Conservation (phyloP, 2,329 filamentous ascomycete species). For the Colletotrichum navitas region DNA sequence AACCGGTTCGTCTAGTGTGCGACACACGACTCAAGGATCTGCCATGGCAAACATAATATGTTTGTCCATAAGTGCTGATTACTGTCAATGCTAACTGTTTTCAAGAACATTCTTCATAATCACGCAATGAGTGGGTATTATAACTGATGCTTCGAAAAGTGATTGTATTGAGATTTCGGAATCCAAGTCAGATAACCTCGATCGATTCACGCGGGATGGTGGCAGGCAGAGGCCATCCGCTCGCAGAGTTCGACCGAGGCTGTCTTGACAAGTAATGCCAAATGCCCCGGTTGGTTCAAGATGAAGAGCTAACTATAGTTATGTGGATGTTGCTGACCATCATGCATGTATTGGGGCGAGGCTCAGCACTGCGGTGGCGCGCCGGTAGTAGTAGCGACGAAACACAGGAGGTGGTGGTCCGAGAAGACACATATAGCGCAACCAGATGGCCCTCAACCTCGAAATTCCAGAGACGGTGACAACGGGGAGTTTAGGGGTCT, state of each 20-base stretch:
- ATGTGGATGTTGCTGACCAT: constrained; percentile 19
- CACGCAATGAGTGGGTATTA: background rate
- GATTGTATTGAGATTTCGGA: background rate
- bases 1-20: background rate
- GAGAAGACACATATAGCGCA: constrained; percentile 26
- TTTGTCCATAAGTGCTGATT: background rate
- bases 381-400: constrained; percentile 2
- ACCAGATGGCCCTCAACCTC: constrained; percentile 23
- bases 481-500: background rate
- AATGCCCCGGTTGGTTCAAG: background rate
- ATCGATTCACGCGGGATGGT: background rate
- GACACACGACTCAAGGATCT: constrained; percentile 10
- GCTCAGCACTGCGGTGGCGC: constrained; percentile 31
- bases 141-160: background rate
- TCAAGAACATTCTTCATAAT: background rate
- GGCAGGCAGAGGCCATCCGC: too few relatives aligned
- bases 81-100: too few relatives aligned
- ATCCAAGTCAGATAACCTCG: background rate
- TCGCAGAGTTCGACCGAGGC: background rate
- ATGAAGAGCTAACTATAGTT: constrained; percentile 1
- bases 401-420: constrained; percentile 30
- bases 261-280: background rate
- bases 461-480: background rate
- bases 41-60: background rate
- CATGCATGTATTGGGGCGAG: constrained; percentile 37